phyloP scores from a whole-genome alignment of 345 rosid species.

The Populus davidiana region DNA sequence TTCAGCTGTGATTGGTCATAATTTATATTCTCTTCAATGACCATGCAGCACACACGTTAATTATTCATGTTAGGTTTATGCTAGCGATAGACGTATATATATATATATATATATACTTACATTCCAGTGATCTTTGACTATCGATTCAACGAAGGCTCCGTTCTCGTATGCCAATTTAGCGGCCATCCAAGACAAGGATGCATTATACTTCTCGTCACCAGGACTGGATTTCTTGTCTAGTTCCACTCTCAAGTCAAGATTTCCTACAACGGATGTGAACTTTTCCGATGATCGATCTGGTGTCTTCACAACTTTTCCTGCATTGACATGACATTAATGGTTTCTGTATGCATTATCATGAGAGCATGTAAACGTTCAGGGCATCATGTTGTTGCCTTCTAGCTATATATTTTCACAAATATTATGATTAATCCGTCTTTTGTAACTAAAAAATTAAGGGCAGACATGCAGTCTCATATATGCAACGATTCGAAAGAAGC shows the following conservation, averaged over 20 bases:
- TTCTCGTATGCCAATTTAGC: constrained; percentile 1
- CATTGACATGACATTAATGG: background rate
- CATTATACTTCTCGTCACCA: background rate
- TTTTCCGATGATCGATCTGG: background rate
- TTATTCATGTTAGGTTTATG: too few relatives aligned
- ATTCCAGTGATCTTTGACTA: background rate
- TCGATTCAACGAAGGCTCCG: background rate
- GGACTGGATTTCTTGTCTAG: background rate
- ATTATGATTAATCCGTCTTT: too few relatives aligned
- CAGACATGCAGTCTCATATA: too few relatives aligned
- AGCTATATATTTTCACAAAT: too few relatives aligned
- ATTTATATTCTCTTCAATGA: too few relatives aligned
- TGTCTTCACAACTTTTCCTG: background rate
- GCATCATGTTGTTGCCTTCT: too few relatives aligned
- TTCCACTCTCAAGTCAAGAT: background rate
- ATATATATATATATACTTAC: background rate
- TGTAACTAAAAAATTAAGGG: too few relatives aligned
- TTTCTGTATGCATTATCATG: background rate
- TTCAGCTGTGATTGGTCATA: too few relatives aligned
- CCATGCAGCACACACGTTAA: too few relatives aligned
- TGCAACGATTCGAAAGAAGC: background rate
- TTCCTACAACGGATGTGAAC: background rate
- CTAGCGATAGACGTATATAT: background rate
- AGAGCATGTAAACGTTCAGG: background rate
- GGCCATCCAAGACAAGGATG: background rate